A percentile compares a stretch with the other conserved stretches of the same genome.
Conservation (phyloP, 2,329 filamentous ascomycete genomes). For the Neophaeococcomyces mojaviensis region DNA sequence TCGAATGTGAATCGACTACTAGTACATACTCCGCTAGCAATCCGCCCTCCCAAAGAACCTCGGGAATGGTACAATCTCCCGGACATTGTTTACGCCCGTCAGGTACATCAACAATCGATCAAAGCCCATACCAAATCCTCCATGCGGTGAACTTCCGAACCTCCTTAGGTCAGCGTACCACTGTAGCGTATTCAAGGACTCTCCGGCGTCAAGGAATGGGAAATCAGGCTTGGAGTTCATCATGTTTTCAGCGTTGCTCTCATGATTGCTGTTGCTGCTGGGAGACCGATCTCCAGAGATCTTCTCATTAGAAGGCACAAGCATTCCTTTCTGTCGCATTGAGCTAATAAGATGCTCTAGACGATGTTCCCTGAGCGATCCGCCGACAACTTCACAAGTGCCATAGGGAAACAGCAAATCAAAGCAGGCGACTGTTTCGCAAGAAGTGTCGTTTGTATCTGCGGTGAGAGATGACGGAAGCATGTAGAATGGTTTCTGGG, state of each 20-base stretch:
- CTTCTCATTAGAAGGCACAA: constrained; percentile 25
- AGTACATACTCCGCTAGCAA: constrained; percentile 27
- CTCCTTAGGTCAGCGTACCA: constrained; percentile 87
- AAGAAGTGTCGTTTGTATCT: not conserved
- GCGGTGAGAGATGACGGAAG: constrained; percentile 39
- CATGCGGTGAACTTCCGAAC: constrained; percentile 87
- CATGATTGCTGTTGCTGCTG: constrained; percentile 1
- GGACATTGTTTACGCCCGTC: constrained; percentile 69
- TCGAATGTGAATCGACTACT: too few relatives aligned
- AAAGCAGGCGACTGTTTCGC: constrained; percentile 72
- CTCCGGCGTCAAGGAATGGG: constrained; percentile 30
- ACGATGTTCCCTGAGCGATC: constrained; percentile 81
- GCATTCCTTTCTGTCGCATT: constrained; percentile 63
- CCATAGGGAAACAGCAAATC: constrained; percentile 74
- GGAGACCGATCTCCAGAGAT: not conserved
- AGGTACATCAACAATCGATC: constrained; percentile 81
- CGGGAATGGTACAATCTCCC: constrained; percentile 81
- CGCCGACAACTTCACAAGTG: constrained; percentile 78
- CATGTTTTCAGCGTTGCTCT: not conserved
- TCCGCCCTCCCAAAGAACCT: constrained; percentile 54
- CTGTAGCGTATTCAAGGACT: constrained; percentile 49
- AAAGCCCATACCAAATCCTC: constrained; percentile 84
- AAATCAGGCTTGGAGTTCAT: constrained; percentile 20
- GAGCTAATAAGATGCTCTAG: constrained; percentile 58
- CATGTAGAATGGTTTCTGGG: constrained; percentile 92